Percentiles rank a stretch among this genome's conserved stretches.
These are phyloP conservation scores for Backusella morwellensis DNA, from an alignment of 192 early-diverging fungal species.

Conservation along the genomic window DNA sequence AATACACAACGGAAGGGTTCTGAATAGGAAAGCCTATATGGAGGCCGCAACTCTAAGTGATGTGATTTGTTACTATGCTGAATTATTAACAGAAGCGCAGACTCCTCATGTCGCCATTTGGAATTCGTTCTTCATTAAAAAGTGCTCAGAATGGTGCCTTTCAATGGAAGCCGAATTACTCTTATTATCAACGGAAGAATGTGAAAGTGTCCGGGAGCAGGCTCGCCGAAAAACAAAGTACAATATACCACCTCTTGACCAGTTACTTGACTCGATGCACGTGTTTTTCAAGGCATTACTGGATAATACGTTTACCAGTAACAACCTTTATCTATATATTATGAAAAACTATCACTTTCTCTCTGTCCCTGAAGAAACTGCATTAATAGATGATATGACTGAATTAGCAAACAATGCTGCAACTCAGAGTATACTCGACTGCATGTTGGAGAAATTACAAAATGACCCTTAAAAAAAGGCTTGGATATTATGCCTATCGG, in stretches of 20 bases:
- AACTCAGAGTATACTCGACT: neutral
- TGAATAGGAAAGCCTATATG: neutral
- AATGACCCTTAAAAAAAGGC: neutral
- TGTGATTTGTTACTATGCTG: conserved; percentile 4
- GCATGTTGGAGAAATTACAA: neutral
- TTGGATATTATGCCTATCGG: neutral
- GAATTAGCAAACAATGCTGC: neutral
- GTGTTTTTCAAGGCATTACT: neutral
- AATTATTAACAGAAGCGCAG: neutral
- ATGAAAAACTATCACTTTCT: conserved; percentile 11
- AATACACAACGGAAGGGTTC: neutral
- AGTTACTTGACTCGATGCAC: conserved; percentile 4
- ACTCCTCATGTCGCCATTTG: conserved; percentile 8
- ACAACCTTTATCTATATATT: neutral
- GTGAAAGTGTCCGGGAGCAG: neutral
- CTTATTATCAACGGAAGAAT: neutral
- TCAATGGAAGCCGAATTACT: conserved; percentile 15
- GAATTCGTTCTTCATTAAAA: conserved; percentile 1
- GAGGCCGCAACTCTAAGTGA: neutral
- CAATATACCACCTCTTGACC: neutral
- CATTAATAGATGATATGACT: neutral
- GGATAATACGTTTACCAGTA: neutral
- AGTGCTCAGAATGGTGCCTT: conserved; percentile 15
- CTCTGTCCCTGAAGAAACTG: neutral
- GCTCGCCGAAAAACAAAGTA: neutral